Conservation (phyloP, 306 rosid genomes). For the Urtica urens region DNA sequence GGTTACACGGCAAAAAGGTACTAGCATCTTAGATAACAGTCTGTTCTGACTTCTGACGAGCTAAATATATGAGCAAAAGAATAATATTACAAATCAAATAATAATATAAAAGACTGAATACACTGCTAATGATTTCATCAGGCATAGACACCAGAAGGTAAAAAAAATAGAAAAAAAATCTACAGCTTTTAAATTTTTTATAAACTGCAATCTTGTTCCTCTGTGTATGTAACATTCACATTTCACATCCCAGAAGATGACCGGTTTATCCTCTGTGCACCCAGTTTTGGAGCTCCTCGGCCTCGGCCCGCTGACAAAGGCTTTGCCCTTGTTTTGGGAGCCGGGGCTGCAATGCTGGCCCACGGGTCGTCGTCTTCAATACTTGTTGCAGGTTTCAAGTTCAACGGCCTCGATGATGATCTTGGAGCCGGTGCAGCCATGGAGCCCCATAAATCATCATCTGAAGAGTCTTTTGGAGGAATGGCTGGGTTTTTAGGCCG, state of each 20-base stretch:
- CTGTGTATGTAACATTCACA: conserved; percentile 6
- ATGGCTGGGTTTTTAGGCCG: conserved; percentile 42
- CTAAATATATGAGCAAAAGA: conserved; percentile 6
- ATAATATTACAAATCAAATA: conserved; percentile 25
- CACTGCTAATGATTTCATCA: conserved; percentile 11
- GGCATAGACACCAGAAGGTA: conserved; percentile 15
- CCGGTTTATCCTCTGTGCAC: conserved; percentile 88
- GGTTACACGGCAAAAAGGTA: conserved; percentile 17
- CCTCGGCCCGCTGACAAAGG: conserved; percentile 63
- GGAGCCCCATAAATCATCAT: conserved; percentile 85
- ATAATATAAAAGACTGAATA: conserved; percentile 1
- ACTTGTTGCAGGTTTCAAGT: conserved; percentile 28
- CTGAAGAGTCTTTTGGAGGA: conserved; percentile 47
- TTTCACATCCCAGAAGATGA: conserved; percentile 58
- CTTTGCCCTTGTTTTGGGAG: conserved; percentile 70
- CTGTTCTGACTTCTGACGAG: conserved; percentile 5
- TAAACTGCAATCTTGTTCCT: conserved; percentile 7
- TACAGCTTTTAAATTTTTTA: conserved; percentile 11
- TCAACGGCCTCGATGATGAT: conserved; percentile 44
- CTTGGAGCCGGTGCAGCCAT: conserved; percentile 90
- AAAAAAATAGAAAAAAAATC: conserved; percentile 6
- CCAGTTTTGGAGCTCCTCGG: conserved; percentile 69
- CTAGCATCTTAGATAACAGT: conserved; percentile 8
- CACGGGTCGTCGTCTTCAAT: conserved; percentile 75
- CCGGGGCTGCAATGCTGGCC: conserved; percentile 97